phyloP scores from a whole-genome alignment of 2,329 filamentous ascomycete species.

The Penicillium sp. region DNA sequence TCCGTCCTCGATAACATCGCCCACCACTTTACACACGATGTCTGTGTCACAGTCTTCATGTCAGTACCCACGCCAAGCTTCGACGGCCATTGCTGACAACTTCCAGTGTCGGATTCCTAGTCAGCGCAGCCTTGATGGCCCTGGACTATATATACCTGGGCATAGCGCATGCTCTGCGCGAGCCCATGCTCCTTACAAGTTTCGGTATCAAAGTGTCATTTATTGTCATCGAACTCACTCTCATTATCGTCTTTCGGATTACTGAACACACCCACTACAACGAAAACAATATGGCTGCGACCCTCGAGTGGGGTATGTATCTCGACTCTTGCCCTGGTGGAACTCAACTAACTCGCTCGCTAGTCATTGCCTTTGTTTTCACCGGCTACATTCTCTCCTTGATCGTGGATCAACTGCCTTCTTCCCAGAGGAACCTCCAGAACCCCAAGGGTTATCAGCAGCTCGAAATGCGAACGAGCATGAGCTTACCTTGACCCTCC shows the following conservation, averaged over 20 bases:
- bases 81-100: constrained; percentile 3
- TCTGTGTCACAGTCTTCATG: constrained; percentile 21
- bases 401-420: constrained; percentile 17
- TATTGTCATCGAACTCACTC: constrained; percentile 18
- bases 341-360: neutral
- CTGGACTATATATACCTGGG: constrained; percentile 21
- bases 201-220: constrained; percentile 20
- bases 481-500: neutral
- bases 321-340: neutral
- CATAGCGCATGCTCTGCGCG: constrained; percentile 9
- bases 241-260: constrained; percentile 20
- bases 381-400: constrained; percentile 22
- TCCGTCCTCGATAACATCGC: constrained; percentile 20
- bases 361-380: constrained; percentile 22
- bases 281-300: constrained; percentile 17
- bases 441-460: constrained; percentile 16
- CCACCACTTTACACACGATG: constrained; percentile 18
- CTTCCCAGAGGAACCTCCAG: constrained; percentile 8
- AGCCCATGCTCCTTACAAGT: constrained; percentile 20
- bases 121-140: constrained; percentile 19
- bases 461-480: constrained; percentile 15
- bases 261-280: constrained; percentile 13
- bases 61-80: constrained; percentile 1
- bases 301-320: constrained; percentile 20
- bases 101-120: constrained; percentile 14